phyloP scores from a whole-genome alignment of 495 filamentous ascomycete species.

The Aspergillus baeticus region DNA sequence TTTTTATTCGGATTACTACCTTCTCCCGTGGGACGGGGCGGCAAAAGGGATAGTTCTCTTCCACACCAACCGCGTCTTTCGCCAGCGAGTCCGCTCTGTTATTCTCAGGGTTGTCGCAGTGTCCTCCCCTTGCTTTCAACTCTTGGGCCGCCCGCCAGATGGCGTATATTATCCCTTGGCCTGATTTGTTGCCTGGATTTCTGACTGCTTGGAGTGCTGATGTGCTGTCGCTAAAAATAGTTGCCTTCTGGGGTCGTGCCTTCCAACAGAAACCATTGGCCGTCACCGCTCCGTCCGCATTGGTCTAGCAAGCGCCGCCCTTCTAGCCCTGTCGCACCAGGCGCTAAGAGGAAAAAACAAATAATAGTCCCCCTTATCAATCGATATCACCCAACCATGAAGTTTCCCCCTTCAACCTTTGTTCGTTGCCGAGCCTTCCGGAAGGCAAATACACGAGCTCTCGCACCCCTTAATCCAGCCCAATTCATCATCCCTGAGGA shows the following conservation, averaged over 20 bases:
- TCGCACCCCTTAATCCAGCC: no score
- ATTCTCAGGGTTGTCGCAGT: constrained; percentile 10
- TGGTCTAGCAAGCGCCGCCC: no score
- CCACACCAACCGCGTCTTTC: constrained; percentile 1
- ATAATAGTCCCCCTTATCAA: no score
- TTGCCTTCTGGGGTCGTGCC: constrained; percentile 13
- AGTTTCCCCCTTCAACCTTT: no score
- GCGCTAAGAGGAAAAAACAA: no score
- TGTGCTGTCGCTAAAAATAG: constrained; percentile 14
- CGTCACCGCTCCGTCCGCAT: no score
- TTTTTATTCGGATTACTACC: constrained; percentile 6
- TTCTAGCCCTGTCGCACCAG: no score
- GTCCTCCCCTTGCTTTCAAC: constrained; percentile 8
- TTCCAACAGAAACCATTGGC: no score
- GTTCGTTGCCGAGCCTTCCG: no score
- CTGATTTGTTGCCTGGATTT: constrained; percentile 11
- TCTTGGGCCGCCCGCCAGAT: constrained; percentile 8
- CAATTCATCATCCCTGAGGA: no score
- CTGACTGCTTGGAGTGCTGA: constrained; percentile 14
- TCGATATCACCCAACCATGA: no score
- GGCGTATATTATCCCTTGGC: constrained; percentile 13
- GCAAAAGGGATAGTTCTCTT: constrained; percentile 7
- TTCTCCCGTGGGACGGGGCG: constrained; percentile 14
- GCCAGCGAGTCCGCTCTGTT: constrained; percentile 11
- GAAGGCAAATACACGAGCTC: no score